Evolutionary conservation across 2,329 filamentous ascomycete genomes (phyloP).

Genomic region (Trichoderma aggressivum): DNA sequence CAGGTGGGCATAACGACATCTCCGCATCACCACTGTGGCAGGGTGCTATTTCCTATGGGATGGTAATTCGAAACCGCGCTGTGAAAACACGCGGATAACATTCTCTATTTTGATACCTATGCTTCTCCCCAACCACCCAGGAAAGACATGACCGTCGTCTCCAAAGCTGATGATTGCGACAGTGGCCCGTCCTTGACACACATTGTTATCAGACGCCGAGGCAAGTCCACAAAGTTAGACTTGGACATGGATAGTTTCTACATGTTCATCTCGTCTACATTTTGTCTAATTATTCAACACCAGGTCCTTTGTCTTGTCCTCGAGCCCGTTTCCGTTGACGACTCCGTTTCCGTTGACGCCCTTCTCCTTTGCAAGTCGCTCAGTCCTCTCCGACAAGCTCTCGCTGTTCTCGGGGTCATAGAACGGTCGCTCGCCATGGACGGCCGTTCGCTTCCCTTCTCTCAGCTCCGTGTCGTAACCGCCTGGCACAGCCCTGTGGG

Average conservation of each 20-base stretch:
- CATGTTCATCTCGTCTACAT: too few relatives aligned
- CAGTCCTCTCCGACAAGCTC: conserved; percentile 5
- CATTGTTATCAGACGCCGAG: background rate
- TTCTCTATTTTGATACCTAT: background rate
- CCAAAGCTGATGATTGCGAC: background rate
- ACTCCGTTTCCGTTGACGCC: background rate
- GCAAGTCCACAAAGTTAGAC: background rate
- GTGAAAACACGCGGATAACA: background rate
- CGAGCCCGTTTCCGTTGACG: background rate
- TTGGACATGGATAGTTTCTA: background rate
- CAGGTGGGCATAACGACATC: background rate
- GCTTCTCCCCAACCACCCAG: background rate
- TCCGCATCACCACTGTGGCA: background rate
- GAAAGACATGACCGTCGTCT: background rate
- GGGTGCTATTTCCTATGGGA: background rate
- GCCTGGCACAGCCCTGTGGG: conserved; percentile 16
- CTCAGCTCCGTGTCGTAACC: conserved; percentile 15
- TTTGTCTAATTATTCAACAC: conserved; percentile 11
- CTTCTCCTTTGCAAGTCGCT: conserved; percentile 6
- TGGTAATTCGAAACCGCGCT: background rate
- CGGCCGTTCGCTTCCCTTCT: conserved; percentile 17
- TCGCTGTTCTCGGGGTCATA: conserved; percentile 19
- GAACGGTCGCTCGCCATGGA: conserved; percentile 17
- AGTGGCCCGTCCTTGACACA: background rate
- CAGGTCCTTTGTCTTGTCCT: background rate